phyloP scores from a whole-genome alignment of 2,329 filamentous ascomycete species.

The Pseudogymnoascus sp. region DNA sequence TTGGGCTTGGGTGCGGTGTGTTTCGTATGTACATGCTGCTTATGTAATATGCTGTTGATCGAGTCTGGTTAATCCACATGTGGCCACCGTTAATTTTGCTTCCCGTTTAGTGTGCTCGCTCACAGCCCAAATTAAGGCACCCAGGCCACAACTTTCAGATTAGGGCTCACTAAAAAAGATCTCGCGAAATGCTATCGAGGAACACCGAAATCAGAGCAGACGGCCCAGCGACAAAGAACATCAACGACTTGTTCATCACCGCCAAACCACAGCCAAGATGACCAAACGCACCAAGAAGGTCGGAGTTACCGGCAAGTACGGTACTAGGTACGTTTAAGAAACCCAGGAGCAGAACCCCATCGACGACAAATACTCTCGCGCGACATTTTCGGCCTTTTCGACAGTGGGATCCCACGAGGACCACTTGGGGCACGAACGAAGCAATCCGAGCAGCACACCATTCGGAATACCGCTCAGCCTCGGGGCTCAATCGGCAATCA shows the following conservation, averaged over 20 bases:
- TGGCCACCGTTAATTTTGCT: background rate
- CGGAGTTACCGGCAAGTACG: conserved; percentile 98
- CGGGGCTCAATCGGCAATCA: background rate
- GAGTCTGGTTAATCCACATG: background rate
- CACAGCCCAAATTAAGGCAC: background rate
- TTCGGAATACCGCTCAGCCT: background rate
- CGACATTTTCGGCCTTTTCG: conserved; percentile 7
- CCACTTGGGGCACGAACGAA: background rate
- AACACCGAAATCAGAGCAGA: conserved; percentile 7
- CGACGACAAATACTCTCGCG: conserved; percentile 9
- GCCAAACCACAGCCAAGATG: conserved; percentile 56
- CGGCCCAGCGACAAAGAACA: conserved; percentile 7
- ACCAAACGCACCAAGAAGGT: conserved; percentile 97
- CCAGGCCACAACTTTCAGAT: background rate
- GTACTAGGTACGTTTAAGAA: conserved; percentile 66
- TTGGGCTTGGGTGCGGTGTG: background rate
- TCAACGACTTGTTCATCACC: conserved; percentile 16
- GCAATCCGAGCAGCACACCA: background rate
- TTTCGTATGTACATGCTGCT: background rate
- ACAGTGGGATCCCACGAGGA: conserved; percentile 10
- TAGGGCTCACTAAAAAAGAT: conserved; percentile 8
- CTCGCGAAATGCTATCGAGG: conserved; percentile 6
- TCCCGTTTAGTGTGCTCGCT: conserved; percentile 1
- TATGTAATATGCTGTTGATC: background rate
- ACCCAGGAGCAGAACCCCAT: conserved; percentile 19